A percentile compares a stretch with the other conserved stretches of the same genome.
phyloP scores from a whole-genome alignment of 2,329 filamentous ascomycete species.

The Colletotrichum gloeosporioides region DNA sequence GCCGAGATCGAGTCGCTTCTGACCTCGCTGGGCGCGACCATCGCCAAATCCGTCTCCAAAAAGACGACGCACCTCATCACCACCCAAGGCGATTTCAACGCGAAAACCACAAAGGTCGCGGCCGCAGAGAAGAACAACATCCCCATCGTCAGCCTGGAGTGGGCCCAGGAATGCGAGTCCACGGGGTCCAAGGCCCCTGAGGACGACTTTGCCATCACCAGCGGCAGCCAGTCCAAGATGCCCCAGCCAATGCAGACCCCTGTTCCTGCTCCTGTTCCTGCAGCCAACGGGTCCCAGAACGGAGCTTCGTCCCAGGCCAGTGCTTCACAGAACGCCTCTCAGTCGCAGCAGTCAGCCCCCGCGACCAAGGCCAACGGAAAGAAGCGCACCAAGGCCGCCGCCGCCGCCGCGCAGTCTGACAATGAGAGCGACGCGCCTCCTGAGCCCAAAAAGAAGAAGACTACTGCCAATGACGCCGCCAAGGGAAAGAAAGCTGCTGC shows the following conservation, averaged over 20 bases:
- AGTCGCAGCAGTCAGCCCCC: neutral
- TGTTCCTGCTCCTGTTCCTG: neutral
- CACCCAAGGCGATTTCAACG: constrained; percentile 57
- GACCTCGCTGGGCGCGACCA: constrained; percentile 52
- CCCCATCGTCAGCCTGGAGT: constrained; percentile 63
- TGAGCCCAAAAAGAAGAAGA: constrained; percentile 34
- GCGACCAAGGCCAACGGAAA: constrained; percentile 8
- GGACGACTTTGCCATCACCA: constrained; percentile 28
- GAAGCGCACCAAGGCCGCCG: constrained; percentile 24
- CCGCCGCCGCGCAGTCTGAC: constrained; percentile 24
- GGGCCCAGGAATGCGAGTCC: constrained; percentile 64
- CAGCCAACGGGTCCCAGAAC: neutral
- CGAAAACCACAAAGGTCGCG: constrained; percentile 55
- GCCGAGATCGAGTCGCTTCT: constrained; percentile 51
- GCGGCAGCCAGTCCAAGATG: neutral
- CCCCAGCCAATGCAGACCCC: neutral
- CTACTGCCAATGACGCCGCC: constrained; percentile 16
- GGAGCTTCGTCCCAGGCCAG: neutral
- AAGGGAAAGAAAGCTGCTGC: neutral
- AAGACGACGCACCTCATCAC: constrained; percentile 63
- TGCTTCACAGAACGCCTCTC: neutral
- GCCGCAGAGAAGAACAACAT: constrained; percentile 52
- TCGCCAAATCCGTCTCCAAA: constrained; percentile 52
- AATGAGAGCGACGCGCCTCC: constrained; percentile 29
- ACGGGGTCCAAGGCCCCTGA: constrained; percentile 43